Evolutionary conservation across 1,284 basidiomycete species (phyloP).

Genomic region (Malassezia furfur): DNA sequence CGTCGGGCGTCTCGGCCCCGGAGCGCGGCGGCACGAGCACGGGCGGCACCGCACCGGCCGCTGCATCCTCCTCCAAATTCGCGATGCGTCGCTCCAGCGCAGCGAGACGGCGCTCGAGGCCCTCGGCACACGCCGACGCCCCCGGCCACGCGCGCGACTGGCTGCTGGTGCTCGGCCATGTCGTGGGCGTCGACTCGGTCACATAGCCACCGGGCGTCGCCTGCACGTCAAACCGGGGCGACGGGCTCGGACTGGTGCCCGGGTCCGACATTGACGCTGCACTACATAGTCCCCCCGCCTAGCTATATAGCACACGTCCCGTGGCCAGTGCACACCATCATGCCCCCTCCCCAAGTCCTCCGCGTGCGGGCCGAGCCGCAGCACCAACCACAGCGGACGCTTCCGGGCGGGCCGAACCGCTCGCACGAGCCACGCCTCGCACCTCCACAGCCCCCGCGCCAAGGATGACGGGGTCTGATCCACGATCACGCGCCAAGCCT

Average conservation of each 20-base stretch:
- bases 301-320: no score
- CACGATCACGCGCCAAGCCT: no score
- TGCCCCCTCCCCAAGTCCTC: no score
- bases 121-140: not conserved
- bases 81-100: not conserved
- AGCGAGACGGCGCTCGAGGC: not conserved
- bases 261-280: not conserved
- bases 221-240: not conserved
- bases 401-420: not conserved
- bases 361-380: no score
- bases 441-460: not conserved
- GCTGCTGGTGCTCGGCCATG: not conserved
- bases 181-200: not conserved
- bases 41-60: not conserved
- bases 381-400: no score
- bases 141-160: not conserved
- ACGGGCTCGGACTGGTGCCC: not conserved
- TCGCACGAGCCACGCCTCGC: slow-evolving; percentile 3
- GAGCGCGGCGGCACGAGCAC: not conserved
- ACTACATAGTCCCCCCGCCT: no score
- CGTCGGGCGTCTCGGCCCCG: slow-evolving; percentile 1
- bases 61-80: not conserved
- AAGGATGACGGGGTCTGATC: not conserved
- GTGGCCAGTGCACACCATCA: no score
- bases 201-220: not conserved